Evolutionary conservation across 192 early-diverging fungal genomes (phyloP), one percentile per base, ranked within the genome.

Genomic region (Backusella circina): DNA sequence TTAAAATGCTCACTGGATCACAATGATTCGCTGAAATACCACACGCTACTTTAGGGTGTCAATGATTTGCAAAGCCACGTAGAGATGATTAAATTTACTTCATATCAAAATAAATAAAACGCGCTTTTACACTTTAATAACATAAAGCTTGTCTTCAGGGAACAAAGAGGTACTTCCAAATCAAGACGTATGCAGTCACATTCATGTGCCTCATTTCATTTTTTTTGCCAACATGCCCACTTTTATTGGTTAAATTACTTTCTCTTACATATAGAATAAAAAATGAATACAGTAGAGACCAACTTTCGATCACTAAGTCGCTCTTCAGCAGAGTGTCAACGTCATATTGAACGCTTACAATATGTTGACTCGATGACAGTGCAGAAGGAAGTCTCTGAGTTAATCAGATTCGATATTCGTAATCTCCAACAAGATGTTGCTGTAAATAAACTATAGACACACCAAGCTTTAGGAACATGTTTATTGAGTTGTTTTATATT

Each of bases 321-420:
- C 21, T 65, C 38, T 31, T 23, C 72, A 33, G 77, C 77, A 21
- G 77, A 78, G 33, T 78, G 77, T 47, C 77, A 78, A 44, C 71
- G 72, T 1, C 37, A 67, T 15, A 51, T 78, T 21, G 35, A 72
- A 32, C 54, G 67, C 1, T 37, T 78, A 6, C 30, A 33, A 5
- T 23, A 38, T 30, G 72, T 74, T 0, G 77, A 78, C 21, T 73
- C 77, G 1, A 13, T 64, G 4, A 66, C 71, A 23, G 50, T 69
- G 21, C 66, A 78, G 21, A 54, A 78, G 32, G 77, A 78, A 30
- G 26, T 78, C 1, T 30, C 67, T 1, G 41, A 36, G 23, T 44
- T 73, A 26, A 26, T 73, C 16, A 64, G 68, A 54, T 70, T 30
- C 15, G 39, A 78, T 28, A 57, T 78, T 4, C 71, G 72, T 4